These are phyloP conservation scores for Colletotrichum truncatum DNA, from an alignment of 2,329 filamentous ascomycete species.

Conservation along the genomic window DNA sequence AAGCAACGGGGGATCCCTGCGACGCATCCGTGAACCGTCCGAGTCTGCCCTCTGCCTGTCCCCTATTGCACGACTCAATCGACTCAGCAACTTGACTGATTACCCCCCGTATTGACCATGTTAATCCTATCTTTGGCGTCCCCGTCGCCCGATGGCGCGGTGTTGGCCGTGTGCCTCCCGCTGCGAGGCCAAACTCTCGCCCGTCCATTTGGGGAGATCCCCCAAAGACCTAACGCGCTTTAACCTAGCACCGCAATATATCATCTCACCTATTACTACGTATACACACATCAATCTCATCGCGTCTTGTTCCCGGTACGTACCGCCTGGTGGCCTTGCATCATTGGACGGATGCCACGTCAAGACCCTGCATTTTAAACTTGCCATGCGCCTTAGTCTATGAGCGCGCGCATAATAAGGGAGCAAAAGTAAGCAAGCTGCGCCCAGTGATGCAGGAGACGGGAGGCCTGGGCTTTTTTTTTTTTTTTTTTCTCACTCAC, in stretches of 20 bases:
- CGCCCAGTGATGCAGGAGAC: conserved; percentile 2
- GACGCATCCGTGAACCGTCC: conserved; percentile 3
- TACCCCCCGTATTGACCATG: background rate
- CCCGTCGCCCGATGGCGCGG: conserved; percentile 9
- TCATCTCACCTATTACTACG: background rate
- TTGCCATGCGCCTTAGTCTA: background rate
- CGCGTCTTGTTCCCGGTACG: background rate
- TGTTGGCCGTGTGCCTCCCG: conserved; percentile 16
- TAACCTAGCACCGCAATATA: background rate
- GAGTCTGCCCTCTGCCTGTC: background rate
- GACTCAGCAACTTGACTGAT: conserved; percentile 7
- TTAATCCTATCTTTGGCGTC: background rate
- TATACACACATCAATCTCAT: background rate
- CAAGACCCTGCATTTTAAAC: conserved; percentile 5
- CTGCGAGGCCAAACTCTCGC: conserved; percentile 24
- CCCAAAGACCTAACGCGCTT: background rate
- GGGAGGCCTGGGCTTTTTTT: background rate
- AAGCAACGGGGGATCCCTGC: conserved; percentile 8
- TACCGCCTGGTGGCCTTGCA: background rate
- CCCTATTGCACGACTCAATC: background rate
- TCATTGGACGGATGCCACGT: conserved; percentile 10
- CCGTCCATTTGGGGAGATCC: conserved; percentile 16
- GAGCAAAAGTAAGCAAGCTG: background rate
- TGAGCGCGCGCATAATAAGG: background rate
- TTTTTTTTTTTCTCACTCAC: background rate